Percentiles rank a stretch among this genome's conserved stretches.
Conservation (phyloP, 352 stramenopile species). For the Phytophthora kernoviae region DNA sequence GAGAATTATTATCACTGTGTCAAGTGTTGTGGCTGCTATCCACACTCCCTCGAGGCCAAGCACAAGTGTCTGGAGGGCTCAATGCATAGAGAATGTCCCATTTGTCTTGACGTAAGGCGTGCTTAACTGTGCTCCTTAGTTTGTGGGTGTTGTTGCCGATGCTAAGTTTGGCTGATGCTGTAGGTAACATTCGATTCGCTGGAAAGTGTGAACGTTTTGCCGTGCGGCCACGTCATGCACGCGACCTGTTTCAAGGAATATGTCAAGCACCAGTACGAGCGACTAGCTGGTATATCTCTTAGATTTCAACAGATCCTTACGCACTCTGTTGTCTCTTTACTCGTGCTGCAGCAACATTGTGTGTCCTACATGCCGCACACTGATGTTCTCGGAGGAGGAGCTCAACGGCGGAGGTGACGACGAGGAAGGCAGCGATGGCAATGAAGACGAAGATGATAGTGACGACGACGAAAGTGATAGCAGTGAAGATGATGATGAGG, state of each 20-base stretch:
- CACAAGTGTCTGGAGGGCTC: conserved; percentile 82
- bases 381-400: conserved; percentile 51
- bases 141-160: not conserved
- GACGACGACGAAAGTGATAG: conserved; percentile 16
- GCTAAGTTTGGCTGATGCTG: conserved; percentile 3
- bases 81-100: conserved; percentile 83
- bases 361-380: conserved; percentile 68
- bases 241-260: conserved; percentile 67
- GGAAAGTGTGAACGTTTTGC: conserved; percentile 70
- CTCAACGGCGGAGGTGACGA: conserved; percentile 22
- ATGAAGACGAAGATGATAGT: conserved; percentile 14
- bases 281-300: not conserved
- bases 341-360: conserved; percentile 43
- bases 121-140: not conserved
- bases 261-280: conserved; percentile 58
- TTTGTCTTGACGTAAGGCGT: conserved; percentile 69
- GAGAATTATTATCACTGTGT: conserved; percentile 85
- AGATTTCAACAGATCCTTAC: conserved; percentile 7
- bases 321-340: conserved; percentile 4
- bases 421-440: conserved; percentile 14
- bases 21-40: conserved; percentile 82
- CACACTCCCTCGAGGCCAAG: conserved; percentile 65
- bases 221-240: conserved; percentile 81
- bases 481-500: conserved; percentile 24
- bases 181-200: conserved; percentile 79